A percentile compares a stretch with the other conserved stretches of the same genome.
Conservation (phyloP, 768 basidiomycete species). For the Boletus coccyginus region DNA sequence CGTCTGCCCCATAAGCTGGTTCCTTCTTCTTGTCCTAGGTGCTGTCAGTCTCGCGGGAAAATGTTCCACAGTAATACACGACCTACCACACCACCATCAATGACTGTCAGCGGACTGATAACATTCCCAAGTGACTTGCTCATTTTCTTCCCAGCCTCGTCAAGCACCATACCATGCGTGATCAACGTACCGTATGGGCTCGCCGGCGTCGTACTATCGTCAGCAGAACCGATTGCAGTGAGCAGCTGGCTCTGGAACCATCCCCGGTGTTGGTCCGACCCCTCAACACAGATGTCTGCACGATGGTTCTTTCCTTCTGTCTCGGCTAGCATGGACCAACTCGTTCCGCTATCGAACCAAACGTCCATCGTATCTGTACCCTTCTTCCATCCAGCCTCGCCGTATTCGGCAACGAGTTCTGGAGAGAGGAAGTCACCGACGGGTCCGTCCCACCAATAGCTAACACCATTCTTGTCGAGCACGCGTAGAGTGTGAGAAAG, state of each 20-base stretch:
- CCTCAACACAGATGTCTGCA: slow-evolving; percentile 91
- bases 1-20: slow-evolving; percentile 83
- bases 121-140: slow-evolving; percentile 97
- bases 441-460: slow-evolving; percentile 92
- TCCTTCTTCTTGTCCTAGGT: slow-evolving; percentile 62
- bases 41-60: background rate
- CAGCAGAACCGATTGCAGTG: slow-evolving; percentile 58
- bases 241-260: slow-evolving; percentile 98
- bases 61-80: background rate
- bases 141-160: slow-evolving; percentile 89
- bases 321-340: slow-evolving; percentile 76
- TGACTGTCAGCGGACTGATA: slow-evolving; percentile 76
- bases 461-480: slow-evolving; percentile 68
- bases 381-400: slow-evolving; percentile 57
- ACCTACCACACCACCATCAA: slow-evolving; percentile 73
- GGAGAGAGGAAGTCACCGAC: slow-evolving; percentile 79
- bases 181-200: slow-evolving; percentile 77
- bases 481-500: slow-evolving; percentile 74
- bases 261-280: slow-evolving; percentile 95
- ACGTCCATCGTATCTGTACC: slow-evolving; percentile 98
- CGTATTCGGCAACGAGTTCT: slow-evolving; percentile 47
- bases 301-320: slow-evolving; percentile 40
- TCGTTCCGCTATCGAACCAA: slow-evolving; percentile 97
- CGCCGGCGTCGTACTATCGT: slow-evolving; percentile 12
- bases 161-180: slow-evolving; percentile 96